Evolutionary conservation across 2,329 filamentous ascomycete species (phyloP).

Genomic region (Botrytis pseudocinerea): DNA sequence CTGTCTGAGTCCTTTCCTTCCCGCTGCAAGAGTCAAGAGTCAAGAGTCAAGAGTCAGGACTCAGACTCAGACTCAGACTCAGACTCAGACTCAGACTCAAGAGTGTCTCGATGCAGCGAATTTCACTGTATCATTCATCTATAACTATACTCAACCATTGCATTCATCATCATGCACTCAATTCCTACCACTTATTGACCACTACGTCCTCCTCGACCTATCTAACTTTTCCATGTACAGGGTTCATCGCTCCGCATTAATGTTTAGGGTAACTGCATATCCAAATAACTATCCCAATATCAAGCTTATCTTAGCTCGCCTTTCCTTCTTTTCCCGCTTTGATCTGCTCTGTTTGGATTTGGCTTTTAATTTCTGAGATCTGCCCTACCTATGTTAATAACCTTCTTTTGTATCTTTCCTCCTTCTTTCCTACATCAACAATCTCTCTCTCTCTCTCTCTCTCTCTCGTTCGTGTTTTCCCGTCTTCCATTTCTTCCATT

Average conservation of each 20-base stretch:
- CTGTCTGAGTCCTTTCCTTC: background rate
- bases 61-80: no score
- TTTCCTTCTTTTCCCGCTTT: background rate
- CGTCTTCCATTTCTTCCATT: background rate
- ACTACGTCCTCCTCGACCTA: background rate
- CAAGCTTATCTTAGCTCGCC: constrained; percentile 2
- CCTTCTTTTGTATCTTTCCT: background rate
- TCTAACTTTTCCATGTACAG: background rate
- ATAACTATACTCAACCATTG: no score
- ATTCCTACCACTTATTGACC: background rate
- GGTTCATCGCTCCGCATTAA: background rate
- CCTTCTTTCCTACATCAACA: background rate
- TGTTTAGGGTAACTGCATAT: constrained; percentile 8
- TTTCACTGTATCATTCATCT: background rate
- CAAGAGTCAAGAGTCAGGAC: background rate
- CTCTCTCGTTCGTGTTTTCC: background rate
- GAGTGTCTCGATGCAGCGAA: background rate
- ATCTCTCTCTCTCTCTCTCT: background rate
- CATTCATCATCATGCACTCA: background rate
- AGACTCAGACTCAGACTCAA: background rate
- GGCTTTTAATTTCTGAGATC: background rate
- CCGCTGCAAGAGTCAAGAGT: background rate
- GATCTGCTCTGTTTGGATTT: background rate
- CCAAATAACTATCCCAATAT: constrained; percentile 10
- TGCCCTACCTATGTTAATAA: background rate